Base-by-base conservation (phyloP, 164 flowering plant genomes). In the Berberis thunbergii region DNA sequence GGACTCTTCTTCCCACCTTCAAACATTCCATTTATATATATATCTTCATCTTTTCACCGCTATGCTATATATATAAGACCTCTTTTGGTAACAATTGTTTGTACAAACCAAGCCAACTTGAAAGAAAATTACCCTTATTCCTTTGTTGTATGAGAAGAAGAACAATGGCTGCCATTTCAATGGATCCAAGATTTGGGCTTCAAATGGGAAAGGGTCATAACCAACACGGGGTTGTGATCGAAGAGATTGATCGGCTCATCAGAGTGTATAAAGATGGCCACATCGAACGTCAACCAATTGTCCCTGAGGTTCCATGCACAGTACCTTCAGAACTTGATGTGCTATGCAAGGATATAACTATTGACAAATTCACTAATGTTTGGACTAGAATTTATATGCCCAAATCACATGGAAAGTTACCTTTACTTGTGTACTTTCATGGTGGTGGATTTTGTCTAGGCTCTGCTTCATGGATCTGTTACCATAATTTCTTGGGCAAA, bases 371-470 rank as follows among this genome's bases (percentile, higher is more conserved):
- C 52, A 78, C 68, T 11, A 69, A 69, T 42, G 44, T 77, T 12
- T 79, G 82, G 84, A 79, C 79, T 7, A 74, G 86, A 26, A 58
- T 84, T 41, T 82, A 82, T 66, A 72, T 78, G 43, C 86, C 88
- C 3, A 70, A 46, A 55, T 43, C 63, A 57, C 70, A 63, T 57
- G 62, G 63, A 39, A 69, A 70, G 67, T 73, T 74, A 8, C 82
- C 85, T 4, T 52, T 80, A 41, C 61, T 84, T 9, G 68, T 84
- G 59, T 84, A 84, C 74, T 82, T 82, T 61, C 89, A 84, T 62
- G 89, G 89, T 2, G 86, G 89, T 13, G 89, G 86, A 3, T 82
- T 84, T 63, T 84, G 86, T 45, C 78, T 84, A 2, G 86, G 83
- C 61, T 82, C 89, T 0, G 72, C 85, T 11, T 73, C 86, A 26